Conservation (phyloP, 2,329 filamentous ascomycete genomes). For the Fusarium coffeatum region DNA sequence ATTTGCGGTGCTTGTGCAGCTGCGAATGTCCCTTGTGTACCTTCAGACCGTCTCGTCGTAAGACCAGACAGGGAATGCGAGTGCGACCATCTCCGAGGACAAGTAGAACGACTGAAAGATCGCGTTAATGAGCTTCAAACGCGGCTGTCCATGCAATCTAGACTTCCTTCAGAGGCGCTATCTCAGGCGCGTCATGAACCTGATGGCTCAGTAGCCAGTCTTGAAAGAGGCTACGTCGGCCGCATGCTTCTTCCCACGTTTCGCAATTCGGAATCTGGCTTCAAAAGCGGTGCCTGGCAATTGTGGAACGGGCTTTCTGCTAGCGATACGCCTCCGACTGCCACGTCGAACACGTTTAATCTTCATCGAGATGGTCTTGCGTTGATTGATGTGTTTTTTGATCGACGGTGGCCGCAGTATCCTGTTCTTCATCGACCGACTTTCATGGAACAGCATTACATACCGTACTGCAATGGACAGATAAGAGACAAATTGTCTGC, state of each 20-base stretch:
- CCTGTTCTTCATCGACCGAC: slow-evolving; percentile 40
- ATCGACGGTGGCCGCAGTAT: slow-evolving; percentile 40
- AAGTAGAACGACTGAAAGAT: slow-evolving; percentile 31
- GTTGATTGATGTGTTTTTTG: slow-evolving; percentile 37
- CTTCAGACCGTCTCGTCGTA: slow-evolving; percentile 39
- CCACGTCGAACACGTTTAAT: slow-evolving; percentile 12
- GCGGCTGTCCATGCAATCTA: slow-evolving; percentile 13
- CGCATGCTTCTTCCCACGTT: slow-evolving; percentile 42
- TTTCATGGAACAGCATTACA: slow-evolving; percentile 38
- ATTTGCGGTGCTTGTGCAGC: slow-evolving; percentile 34
- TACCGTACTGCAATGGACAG: slow-evolving; percentile 28
- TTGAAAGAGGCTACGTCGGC: slow-evolving; percentile 31
- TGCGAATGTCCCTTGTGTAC: slow-evolving; percentile 35
- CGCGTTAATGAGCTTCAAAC: slow-evolving; percentile 33
- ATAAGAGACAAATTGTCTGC: slow-evolving; percentile 15
- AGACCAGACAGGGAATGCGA: slow-evolving; percentile 38
- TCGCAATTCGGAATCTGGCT: slow-evolving; percentile 29
- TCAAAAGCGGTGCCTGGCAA: slow-evolving; percentile 40
- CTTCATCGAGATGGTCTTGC: slow-evolving; percentile 31
- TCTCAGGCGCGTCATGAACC: slow-evolving; percentile 11
- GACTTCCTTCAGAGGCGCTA: background rate
- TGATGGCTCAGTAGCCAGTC: slow-evolving; percentile 18
- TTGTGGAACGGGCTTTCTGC: slow-evolving; percentile 37
- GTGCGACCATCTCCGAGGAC: slow-evolving; percentile 33
- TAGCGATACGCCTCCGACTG: slow-evolving; percentile 25